phyloP scores from a whole-genome alignment of 176 grass and related monocot species.

The Avena insularis region DNA sequence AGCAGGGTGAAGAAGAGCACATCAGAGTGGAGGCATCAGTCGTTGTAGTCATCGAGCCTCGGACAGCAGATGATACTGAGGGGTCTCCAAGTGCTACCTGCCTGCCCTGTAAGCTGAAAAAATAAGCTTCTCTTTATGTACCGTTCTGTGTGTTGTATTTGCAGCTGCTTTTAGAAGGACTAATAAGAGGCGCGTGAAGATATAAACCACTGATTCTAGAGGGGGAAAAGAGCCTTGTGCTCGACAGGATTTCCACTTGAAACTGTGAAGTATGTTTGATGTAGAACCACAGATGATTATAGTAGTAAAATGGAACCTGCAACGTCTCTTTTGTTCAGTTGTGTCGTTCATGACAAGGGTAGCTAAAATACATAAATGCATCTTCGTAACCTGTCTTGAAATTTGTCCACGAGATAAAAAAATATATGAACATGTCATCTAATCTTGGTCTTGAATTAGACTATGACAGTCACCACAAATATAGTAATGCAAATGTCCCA shows the following conservation, averaged over 20 bases:
- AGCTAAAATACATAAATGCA: neutral
- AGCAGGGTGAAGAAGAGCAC: neutral
- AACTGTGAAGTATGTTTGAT: neutral
- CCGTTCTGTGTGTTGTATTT: neutral
- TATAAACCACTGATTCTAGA: neutral
- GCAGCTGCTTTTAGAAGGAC: slow-evolving; percentile 18
- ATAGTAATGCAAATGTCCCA: neutral
- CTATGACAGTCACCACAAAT: neutral
- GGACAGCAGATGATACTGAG: neutral
- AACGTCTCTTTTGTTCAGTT: neutral
- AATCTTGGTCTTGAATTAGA: neutral
- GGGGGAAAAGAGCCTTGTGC: neutral
- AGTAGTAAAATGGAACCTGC: neutral
- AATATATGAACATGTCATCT: neutral
- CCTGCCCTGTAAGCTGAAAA: slow-evolving; percentile 37
- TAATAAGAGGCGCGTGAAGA: neutral
- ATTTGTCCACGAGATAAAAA: neutral
- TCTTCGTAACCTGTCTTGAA: neutral
- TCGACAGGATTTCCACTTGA: neutral
- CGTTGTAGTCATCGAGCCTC: slow-evolving; percentile 4
- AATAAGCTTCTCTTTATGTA: slow-evolving; percentile 34
- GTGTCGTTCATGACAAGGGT: neutral
- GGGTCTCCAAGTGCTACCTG: slow-evolving; percentile 45
- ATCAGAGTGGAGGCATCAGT: neutral
- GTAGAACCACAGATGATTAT: neutral